A percentile compares a stretch with the other conserved stretches of the same genome.
These are phyloP conservation scores for Priceomyces castillae DNA, from an alignment of 805 yeast species.

Conservation along the genomic window DNA sequence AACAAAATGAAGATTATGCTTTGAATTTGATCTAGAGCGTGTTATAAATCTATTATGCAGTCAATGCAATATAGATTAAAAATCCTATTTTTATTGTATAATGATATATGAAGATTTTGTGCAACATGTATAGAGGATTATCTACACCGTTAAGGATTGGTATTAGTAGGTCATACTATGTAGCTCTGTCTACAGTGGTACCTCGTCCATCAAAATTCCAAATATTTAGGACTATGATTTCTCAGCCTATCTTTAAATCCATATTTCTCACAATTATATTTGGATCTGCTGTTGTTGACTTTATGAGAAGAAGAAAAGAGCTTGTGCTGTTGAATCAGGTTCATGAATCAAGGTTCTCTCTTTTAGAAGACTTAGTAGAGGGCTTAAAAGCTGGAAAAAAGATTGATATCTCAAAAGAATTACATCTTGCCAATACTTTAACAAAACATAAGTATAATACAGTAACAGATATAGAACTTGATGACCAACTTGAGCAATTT, in stretches of 20 bases:
- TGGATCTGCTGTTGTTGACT: slow-evolving; percentile 48
- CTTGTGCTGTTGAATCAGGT: slow-evolving; percentile 41
- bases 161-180: slow-evolving; percentile 1
- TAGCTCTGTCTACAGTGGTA: not conserved
- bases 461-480: slow-evolving; percentile 37
- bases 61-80: not conserved
- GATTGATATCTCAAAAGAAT: slow-evolving; percentile 42
- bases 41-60: not conserved
- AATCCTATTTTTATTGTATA: too few relatives aligned
- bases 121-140: too few relatives aligned
- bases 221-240: slow-evolving; percentile 26
- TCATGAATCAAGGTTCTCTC: slow-evolving; percentile 33
- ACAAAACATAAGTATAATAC: slow-evolving; percentile 35
- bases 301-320: slow-evolving; percentile 43
- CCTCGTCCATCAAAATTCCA: slow-evolving; percentile 10
- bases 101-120: too few relatives aligned
- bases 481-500: slow-evolving; percentile 36
- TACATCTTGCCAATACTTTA: slow-evolving; percentile 41
- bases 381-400: slow-evolving; percentile 32
- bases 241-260: slow-evolving; percentile 37
- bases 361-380: slow-evolving; percentile 29
- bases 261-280: slow-evolving; percentile 35
- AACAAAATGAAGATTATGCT: not conserved
- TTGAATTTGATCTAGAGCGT: not conserved
- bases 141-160: too few relatives aligned